phyloP scores from a whole-genome alignment of 176 grass and related monocot species.

The Rhipidocladum racemiflorum region DNA sequence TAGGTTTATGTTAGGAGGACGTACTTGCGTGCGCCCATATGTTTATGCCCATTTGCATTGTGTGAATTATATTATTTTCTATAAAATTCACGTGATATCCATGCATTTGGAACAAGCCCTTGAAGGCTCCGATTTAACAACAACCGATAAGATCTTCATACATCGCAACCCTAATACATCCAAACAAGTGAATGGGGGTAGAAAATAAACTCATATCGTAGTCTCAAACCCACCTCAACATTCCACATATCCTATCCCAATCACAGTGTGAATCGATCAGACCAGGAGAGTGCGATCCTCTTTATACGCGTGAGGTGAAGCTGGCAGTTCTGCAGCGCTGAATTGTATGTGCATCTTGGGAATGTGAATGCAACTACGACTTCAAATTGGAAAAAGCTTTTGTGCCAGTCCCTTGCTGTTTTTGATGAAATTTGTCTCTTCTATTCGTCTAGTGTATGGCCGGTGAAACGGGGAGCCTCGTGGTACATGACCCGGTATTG shows the following conservation, averaged over 20 bases:
- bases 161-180: neutral
- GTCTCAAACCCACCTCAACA: neutral
- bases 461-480: neutral
- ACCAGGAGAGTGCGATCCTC: neutral
- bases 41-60: no score
- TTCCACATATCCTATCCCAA: neutral
- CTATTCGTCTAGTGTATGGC: no score
- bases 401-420: neutral
- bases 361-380: neutral
- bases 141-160: neutral
- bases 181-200: neutral
- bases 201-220: neutral
- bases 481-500: neutral
- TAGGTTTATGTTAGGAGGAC: no score
- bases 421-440: no score
- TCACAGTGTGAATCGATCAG: neutral
- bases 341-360: neutral
- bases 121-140: neutral
- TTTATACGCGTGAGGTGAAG: no score
- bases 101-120: no score
- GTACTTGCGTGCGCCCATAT: no score
- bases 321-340: neutral
- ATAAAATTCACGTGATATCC: no score
- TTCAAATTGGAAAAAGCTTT: neutral
- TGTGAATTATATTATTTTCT: no score